Evolutionary conservation across 495 filamentous ascomycete genomes (phyloP), one percentile per base, ranked within the genome.

Genomic region (Cudoniella acicularis): DNA sequence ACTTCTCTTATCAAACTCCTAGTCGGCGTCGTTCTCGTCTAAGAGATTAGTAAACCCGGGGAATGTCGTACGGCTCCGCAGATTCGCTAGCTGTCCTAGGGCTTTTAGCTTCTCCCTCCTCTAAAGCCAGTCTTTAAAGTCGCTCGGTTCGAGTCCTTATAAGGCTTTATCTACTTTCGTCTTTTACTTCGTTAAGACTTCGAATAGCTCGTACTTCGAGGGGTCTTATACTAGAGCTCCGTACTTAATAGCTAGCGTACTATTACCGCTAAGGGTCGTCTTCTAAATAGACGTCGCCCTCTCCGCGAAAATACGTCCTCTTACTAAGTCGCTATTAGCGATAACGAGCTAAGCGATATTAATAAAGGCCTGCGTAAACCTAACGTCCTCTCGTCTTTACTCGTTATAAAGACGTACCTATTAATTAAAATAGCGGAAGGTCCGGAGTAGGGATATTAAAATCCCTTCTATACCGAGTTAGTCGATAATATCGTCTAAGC

Each of bases 221-320:
- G 62, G 63, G 54, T 62, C 63, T 22, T 56, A 36, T 25, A 40
- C 53, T 49, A 67, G 52, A 52, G 42, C 43, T 46, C 26, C 27
- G 45, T 57, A 13, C 21, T 57, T 41, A 24, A 60, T 27, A 18
- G 47, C 43, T 56, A 56, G 41, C 46, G 58, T 45, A 57, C 54
- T 56, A 43, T 64, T 60, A 49, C 42, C 23, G 49, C 65, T 59
- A 47, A 62, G 27, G 20, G 54, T 49, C 25, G 52, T 60, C 56
- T 49, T 52, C 53, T 52, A 68, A 24, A 49, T 16, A 61, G 56
- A 54, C 40, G 49, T 49, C 61, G 69, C 70, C 57, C 62, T 66
- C 61, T 70, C 59, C 26, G 67, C 69, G 56, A 74, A 74, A 30
- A 72, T 60, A 51, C 70, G 61, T 54, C 67, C 72, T 54, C 69